Percentiles rank a stretch among this genome's conserved stretches.
These are phyloP conservation scores for Fusarium tjaetaba DNA, from an alignment of 2,329 filamentous ascomycete genomes.

Conservation along the genomic window DNA sequence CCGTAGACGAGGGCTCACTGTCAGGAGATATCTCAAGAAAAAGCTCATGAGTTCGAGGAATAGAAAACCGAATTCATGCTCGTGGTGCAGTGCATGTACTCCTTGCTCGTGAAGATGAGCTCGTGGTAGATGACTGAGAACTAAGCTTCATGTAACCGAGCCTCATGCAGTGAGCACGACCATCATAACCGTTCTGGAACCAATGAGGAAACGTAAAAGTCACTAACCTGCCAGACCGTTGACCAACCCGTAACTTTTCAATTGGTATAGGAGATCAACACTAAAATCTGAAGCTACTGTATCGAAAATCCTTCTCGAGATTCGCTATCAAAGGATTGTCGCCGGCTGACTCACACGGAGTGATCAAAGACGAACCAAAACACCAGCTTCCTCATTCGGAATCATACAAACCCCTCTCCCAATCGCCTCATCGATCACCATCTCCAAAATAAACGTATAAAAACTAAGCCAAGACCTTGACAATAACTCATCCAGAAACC, in stretches of 20 bases:
- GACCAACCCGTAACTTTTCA: background rate
- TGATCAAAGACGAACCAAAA: background rate
- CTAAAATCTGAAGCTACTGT: background rate
- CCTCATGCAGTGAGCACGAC: background rate
- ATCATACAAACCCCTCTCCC: background rate
- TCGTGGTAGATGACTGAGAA: no score
- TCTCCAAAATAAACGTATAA: background rate
- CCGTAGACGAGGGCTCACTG: no score
- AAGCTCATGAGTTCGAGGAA: no score
- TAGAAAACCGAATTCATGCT: no score
- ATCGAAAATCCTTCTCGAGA: background rate
- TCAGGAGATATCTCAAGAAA: no score
- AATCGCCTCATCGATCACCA: background rate
- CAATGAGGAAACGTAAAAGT: background rate
- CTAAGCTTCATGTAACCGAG: no score
- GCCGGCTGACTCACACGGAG: conserved; percentile 28
- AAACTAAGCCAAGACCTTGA: background rate
- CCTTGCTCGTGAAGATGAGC: no score
- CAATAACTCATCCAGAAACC: background rate
- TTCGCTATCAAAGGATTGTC: background rate
- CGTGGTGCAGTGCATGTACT: no score
- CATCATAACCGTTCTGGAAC: background rate
- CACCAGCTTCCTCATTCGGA: conserved; percentile 30
- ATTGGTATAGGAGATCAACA: background rate
- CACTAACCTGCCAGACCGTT: background rate